A percentile compares a stretch with the other conserved stretches of the same genome.
Conservation (phyloP, 768 basidiomycete genomes). For the Auricularia sp. region DNA sequence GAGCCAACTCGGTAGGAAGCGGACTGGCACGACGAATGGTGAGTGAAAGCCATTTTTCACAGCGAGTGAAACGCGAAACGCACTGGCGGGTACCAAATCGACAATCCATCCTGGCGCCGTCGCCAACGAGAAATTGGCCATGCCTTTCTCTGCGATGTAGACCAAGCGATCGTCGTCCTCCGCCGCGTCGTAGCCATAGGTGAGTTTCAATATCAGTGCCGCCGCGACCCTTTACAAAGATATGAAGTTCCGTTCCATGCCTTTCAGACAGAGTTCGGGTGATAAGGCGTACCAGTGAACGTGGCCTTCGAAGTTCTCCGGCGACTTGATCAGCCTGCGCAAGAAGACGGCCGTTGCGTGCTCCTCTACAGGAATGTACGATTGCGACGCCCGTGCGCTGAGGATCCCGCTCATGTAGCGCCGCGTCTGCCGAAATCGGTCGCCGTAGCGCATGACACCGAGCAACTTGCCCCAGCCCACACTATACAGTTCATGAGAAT, state of each 20-base stretch:
- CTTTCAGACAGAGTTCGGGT: neutral
- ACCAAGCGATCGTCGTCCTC: slow-evolving; percentile 9
- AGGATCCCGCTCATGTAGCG: neutral
- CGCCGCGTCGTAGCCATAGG: slow-evolving; percentile 15
- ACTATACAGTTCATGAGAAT: neutral
- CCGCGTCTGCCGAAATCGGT: neutral
- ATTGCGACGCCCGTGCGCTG: neutral
- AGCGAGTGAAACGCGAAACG: neutral
- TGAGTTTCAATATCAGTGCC: slow-evolving; percentile 2
- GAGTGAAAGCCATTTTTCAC: neutral
- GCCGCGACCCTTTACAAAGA: neutral
- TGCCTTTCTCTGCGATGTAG: slow-evolving; percentile 2
- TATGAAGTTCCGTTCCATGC: neutral
- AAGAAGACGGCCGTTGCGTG: neutral
- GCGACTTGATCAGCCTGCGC: neutral
- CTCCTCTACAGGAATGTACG: neutral
- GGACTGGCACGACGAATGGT: slow-evolving; percentile 7
- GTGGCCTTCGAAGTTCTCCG: neutral
- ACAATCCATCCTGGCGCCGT: slow-evolving; percentile 4
- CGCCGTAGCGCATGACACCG: neutral
- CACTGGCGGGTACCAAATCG: neutral
- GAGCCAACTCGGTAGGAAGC: slow-evolving; percentile 15
- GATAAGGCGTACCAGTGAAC: neutral
- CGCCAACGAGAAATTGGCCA: neutral
- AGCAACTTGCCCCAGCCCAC: neutral